Evolutionary conservation across 106 monocot species (phyloP).

Genomic region (Phalaenopsis aphrodite): DNA sequence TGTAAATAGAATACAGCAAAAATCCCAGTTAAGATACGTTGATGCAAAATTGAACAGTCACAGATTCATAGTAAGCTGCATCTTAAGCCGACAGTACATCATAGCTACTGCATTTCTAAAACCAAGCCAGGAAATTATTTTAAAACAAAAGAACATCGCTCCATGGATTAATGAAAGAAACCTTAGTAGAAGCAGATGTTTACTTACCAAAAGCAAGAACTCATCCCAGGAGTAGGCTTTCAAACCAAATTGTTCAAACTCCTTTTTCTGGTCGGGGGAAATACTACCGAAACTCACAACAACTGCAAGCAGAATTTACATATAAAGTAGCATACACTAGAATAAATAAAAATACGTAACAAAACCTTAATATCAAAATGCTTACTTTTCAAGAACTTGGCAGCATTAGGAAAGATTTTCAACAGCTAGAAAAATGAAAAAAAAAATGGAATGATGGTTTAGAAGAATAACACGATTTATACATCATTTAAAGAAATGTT

Average conservation of each 20-base stretch:
- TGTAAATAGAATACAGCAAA: conserved; percentile 13
- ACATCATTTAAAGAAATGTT: background rate
- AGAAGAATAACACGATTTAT: background rate
- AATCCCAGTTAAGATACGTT: background rate
- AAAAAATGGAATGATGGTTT: background rate
- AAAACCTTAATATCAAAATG: background rate
- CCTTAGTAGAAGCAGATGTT: background rate
- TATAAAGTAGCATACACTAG: background rate
- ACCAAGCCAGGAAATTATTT: background rate
- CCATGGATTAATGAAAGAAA: background rate
- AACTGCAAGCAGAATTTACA: conserved; percentile 24
- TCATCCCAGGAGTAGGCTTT: conserved; percentile 70
- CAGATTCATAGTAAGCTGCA: background rate
- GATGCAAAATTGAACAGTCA: background rate
- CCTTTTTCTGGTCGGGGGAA: conserved; percentile 48
- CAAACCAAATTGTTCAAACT: conserved; percentile 60
- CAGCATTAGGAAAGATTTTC: conserved; percentile 56
- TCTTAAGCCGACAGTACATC: no score
- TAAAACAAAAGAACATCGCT: background rate
- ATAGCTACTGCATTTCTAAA: background rate
- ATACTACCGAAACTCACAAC: conserved; percentile 86
- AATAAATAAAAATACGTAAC: background rate
- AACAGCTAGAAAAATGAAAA: conserved; percentile 26
- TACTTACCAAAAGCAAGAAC: conserved; percentile 62
- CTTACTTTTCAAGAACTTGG: conserved; percentile 77